These are phyloP conservation scores for Ascocoryne sarcoides DNA, from an alignment of 2,329 filamentous ascomycete species.

Conservation along the genomic window DNA sequence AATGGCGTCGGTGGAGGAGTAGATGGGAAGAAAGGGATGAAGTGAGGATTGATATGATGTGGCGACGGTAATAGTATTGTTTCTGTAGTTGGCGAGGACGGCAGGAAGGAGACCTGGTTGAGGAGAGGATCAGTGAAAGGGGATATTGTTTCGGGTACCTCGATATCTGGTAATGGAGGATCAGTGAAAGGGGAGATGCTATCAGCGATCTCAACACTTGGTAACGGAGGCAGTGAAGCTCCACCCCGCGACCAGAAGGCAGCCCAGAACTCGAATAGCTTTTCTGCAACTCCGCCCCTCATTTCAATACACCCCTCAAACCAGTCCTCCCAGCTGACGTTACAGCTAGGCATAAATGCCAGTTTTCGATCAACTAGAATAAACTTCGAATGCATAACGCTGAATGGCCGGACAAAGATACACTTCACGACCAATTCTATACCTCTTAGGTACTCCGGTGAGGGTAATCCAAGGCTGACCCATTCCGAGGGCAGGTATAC, in stretches of 20 bases:
- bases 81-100: constrained; percentile 28
- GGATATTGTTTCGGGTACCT: neutral
- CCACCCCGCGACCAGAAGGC: constrained; percentile 52
- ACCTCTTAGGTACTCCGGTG: constrained; percentile 40
- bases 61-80: constrained; percentile 66
- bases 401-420: constrained; percentile 70
- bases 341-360: constrained; percentile 70
- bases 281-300: constrained; percentile 49
- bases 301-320: constrained; percentile 69
- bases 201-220: neutral
- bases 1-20: constrained; percentile 35
- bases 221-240: constrained; percentile 8
- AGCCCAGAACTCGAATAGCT: constrained; percentile 59
- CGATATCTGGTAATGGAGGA: too few species aligned
- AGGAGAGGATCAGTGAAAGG: constrained; percentile 1
- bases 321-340: constrained; percentile 84
- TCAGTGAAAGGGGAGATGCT: neutral
- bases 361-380: constrained; percentile 59
- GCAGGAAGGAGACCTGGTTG: constrained; percentile 6
- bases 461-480: constrained; percentile 55
- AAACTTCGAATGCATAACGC: constrained; percentile 85
- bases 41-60: constrained; percentile 34
- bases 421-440: constrained; percentile 67
- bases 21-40: constrained; percentile 4
- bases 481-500: constrained; percentile 49